These are phyloP conservation scores for Parasarocladium wereldwijsianum DNA, from an alignment of 2,329 filamentous ascomycete species.

Conservation along the genomic window DNA sequence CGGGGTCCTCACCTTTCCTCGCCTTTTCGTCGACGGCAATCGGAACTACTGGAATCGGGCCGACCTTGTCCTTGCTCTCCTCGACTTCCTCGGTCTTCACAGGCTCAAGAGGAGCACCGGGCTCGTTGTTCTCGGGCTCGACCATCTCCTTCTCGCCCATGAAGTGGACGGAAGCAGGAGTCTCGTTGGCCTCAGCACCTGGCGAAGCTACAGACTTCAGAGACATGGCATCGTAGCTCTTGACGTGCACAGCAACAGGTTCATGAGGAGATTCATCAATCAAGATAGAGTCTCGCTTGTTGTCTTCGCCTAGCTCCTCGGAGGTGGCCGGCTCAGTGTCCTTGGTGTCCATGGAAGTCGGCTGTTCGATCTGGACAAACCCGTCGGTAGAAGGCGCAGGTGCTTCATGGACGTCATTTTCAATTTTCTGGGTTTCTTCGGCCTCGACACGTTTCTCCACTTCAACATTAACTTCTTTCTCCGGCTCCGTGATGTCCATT, in stretches of 20 bases:
- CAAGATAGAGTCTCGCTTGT: too few species aligned
- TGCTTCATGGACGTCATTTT: neutral
- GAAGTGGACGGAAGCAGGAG: neutral
- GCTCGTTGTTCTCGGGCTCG: constrained; percentile 1
- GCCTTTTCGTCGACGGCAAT: constrained; percentile 16
- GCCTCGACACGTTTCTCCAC: constrained; percentile 3
- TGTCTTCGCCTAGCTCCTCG: too few species aligned
- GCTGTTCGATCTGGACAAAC: neutral
- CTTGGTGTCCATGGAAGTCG: neutral
- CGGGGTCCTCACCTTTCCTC: constrained; percentile 29
- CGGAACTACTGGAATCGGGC: constrained; percentile 19
- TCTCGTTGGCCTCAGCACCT: constrained; percentile 2
- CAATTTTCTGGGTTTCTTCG: neutral
- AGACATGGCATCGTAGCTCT: too few species aligned
- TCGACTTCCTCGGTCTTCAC: constrained; percentile 13
- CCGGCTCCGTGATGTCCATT: constrained; percentile 6
- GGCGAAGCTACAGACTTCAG: neutral
- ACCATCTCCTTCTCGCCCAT: constrained; percentile 1
- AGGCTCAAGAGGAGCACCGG: constrained; percentile 4
- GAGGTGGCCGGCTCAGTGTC: too few species aligned
- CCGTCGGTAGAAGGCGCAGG: constrained; percentile 1
- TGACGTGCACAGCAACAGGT: too few species aligned
- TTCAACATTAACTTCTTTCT: constrained; percentile 1
- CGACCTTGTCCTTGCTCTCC: constrained; percentile 24
- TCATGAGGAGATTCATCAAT: too few species aligned